A percentile compares a stretch with the other conserved stretches of the same genome.
Conservation (phyloP, 129 eudicot genomes). For the Lactuca saligna region DNA sequence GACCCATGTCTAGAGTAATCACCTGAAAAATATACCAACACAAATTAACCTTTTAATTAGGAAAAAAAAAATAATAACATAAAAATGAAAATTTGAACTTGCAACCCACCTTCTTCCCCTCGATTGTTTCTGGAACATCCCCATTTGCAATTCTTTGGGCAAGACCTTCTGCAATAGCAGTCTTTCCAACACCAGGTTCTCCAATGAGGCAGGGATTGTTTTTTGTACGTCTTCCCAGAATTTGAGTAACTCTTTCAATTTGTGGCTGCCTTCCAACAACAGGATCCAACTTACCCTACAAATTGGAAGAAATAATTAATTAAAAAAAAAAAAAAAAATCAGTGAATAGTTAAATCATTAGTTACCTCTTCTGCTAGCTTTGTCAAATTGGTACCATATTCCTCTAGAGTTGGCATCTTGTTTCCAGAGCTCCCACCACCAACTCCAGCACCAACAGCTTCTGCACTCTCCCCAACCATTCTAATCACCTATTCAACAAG, state of each 20-base stretch:
- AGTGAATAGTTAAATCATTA: too few species aligned
- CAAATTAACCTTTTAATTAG: neutral
- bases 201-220: slow-evolving; percentile 60
- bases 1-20: slow-evolving; percentile 28
- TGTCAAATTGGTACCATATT: slow-evolving; percentile 86
- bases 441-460: slow-evolving; percentile 27
- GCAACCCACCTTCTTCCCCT: slow-evolving; percentile 76
- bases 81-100: neutral
- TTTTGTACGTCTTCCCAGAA: slow-evolving; percentile 62
- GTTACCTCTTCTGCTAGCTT: slow-evolving; percentile 85
- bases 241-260: slow-evolving; percentile 91
- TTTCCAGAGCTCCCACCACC: too few species aligned
- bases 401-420: slow-evolving; percentile 56
- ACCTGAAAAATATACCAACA: slow-evolving; percentile 50
- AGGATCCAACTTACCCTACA: slow-evolving; percentile 86
- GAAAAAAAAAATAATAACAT: neutral
- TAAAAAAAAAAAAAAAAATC: neutral
- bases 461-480: slow-evolving; percentile 89
- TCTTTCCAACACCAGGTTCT: too few species aligned
- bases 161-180: too few species aligned
- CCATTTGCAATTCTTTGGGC: too few species aligned
- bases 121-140: slow-evolving; percentile 53
- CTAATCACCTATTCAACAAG: slow-evolving; percentile 55
- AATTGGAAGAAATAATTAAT: neutral
- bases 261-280: slow-evolving; percentile 85